Base-by-base conservation (phyloP, 2,329 filamentous ascomycete genomes). In the Colletotrichum sp. region DNA sequence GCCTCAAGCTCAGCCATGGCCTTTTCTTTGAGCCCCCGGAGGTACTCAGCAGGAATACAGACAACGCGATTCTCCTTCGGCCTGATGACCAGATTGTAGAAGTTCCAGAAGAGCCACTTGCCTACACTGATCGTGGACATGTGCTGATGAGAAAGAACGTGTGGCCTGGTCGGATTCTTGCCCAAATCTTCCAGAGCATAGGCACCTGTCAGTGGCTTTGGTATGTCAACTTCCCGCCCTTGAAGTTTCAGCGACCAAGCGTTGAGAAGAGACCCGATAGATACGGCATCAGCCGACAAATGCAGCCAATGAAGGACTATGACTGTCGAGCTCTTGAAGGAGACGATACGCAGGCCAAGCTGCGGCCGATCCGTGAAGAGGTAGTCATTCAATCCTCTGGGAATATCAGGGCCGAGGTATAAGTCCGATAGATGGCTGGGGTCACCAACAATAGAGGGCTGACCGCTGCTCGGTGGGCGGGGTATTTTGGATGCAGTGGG, bases 261-360 rank as follows among this genome's bases (percentile, higher is more conserved):
- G 13, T 71, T 43, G 12, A 66, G 34, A 9, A 71, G 39, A 13
- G 16, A 21, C 10, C 21, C 76, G 57, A 81, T 80, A 2, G 84
- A 87, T 74, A 86, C 82, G 3, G 83, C 85, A 77, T 89, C 87
- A 60, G 84, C 82, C 0, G 87, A 74, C 0, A 83, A 82, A 75
- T 89, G 87, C 4, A 83, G 81, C 81, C 83, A 87, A 52, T 82
- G 80, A 1, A 89, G 57, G 0, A 82, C 81, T 3, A 89, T 78
- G 0, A 88, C 78, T 0, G 87, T 89, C 3, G 82, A 81, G 73
- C 89, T 84, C 4, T 77, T 79, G 77, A 89, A 88, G 0, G 84
- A 83, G 1, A 85, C 83, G 36, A 89, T 79, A 67, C 86, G 85
- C 4, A 89, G 79, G 3, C 83, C 83, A 1, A 89, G 78, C 72